Evolutionary conservation across 2,329 filamentous ascomycete genomes (phyloP), one percentile per base, ranked within the genome.

Genomic region (Teratosphaeria zuluensis): DNA sequence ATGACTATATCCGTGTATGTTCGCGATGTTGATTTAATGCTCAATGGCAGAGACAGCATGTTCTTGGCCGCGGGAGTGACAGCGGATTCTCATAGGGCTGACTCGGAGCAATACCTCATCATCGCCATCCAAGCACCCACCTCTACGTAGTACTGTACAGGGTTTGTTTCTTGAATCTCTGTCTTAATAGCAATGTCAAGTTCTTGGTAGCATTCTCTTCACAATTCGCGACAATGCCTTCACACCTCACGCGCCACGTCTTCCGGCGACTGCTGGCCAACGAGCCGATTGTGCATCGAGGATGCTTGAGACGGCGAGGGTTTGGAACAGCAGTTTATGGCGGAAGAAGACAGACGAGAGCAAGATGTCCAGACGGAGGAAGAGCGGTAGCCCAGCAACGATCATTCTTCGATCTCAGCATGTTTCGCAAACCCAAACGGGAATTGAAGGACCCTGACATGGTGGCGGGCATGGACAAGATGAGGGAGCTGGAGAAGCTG

Each of bases 401-500:
- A 62, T 80, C 80, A 3, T 84, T 92, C 59, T 80, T 91, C 66
- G 80, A 80, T 30, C 75, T 90, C 53, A 81, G 60, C 57, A 63
- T 70, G 58, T 72, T 88, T 64, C 70, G 78, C 62, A 84, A 84
- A 65, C 75, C 83, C 3, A 80, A 84, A 19, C 79, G 71, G 59
- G 76, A 81, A 58, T 73, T 85, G 51, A 86, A 84, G 70, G 78
- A 83, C 24, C 78, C 85, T 55, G 80, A 85, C 65, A 76, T 85
- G 61, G 88, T 85, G 67, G 87, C 84, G 0, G 91, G 90, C 56
- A 82, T 91, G 67, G 83, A 84, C 63, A 81, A 81, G 16, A 83
- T 96, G 75, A 81, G 88, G 66, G 81, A 88, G 59, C 81, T 90
- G 71, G 77, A 82, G 56, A 82, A 83, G 64, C 81, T 84, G 61